These are phyloP conservation scores for Phytopythium boreale DNA, from an alignment of 352 stramenopile genomes.

Conservation along the genomic window DNA sequence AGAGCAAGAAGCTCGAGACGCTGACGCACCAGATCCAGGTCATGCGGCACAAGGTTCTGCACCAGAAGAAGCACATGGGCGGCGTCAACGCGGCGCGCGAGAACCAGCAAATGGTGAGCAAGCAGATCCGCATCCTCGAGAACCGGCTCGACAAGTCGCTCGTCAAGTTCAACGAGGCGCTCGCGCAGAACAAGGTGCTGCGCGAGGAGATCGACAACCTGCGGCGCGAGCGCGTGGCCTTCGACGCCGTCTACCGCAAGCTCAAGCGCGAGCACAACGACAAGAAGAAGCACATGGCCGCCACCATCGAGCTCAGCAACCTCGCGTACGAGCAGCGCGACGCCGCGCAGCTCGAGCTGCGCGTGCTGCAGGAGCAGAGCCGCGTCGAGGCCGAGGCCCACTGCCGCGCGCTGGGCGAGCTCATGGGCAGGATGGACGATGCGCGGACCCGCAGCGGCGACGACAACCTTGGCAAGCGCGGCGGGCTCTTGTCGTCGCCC, in stretches of 20 bases:
- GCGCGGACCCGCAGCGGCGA: slow-evolving; percentile 30
- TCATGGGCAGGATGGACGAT: slow-evolving; percentile 65
- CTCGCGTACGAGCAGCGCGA: slow-evolving; percentile 95
- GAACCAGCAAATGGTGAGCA: slow-evolving; percentile 95
- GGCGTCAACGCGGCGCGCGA: slow-evolving; percentile 95
- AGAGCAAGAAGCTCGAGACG: slow-evolving; percentile 83
- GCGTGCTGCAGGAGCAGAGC: slow-evolving; percentile 91
- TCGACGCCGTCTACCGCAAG: slow-evolving; percentile 94
- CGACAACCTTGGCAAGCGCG: slow-evolving; percentile 19
- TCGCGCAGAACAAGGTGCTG: slow-evolving; percentile 91
- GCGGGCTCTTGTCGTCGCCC: slow-evolving; percentile 17
- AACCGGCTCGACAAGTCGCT: slow-evolving; percentile 96
- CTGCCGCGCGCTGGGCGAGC: slow-evolving; percentile 45
- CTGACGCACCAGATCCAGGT: slow-evolving; percentile 88
- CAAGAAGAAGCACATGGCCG: slow-evolving; percentile 95
- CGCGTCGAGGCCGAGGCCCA: slow-evolving; percentile 75
- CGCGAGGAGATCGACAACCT: slow-evolving; percentile 94
- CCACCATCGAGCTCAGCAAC: slow-evolving; percentile 95
- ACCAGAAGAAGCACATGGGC: slow-evolving; percentile 94
- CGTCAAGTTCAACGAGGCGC: slow-evolving; percentile 96
- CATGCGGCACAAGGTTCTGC: slow-evolving; percentile 84
- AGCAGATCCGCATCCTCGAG: slow-evolving; percentile 96
- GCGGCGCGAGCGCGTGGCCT: slow-evolving; percentile 91
- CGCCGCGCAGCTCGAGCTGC: slow-evolving; percentile 91
- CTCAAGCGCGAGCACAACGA: slow-evolving; percentile 91